A percentile compares a stretch with the other conserved stretches of the same genome.
phyloP scores from a whole-genome alignment of 2,329 filamentous ascomycete species.

The Teratosphaeria gauchensis region DNA sequence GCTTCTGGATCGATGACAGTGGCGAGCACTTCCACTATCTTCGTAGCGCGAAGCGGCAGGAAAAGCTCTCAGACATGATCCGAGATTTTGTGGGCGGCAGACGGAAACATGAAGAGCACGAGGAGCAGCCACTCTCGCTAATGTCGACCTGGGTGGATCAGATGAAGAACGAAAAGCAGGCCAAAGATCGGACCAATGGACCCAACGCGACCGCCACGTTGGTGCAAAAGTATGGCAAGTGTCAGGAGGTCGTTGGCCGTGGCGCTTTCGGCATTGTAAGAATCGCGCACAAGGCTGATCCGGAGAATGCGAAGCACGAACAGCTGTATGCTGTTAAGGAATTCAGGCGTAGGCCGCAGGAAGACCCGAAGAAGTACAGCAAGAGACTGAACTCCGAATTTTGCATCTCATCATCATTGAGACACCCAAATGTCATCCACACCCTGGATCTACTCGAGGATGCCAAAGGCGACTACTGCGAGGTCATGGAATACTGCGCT shows the following conservation, averaged over 20 bases:
- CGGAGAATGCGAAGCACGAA: slow-evolving; percentile 65
- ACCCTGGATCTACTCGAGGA: slow-evolving; percentile 93
- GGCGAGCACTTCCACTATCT: slow-evolving; percentile 80
- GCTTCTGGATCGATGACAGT: slow-evolving; percentile 51
- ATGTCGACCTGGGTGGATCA: slow-evolving; percentile 96
- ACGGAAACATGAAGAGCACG: slow-evolving; percentile 58
- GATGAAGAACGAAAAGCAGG: slow-evolving; percentile 66
- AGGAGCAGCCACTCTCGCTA: slow-evolving; percentile 75
- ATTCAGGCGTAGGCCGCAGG: slow-evolving; percentile 85
- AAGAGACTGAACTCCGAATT: slow-evolving; percentile 96
- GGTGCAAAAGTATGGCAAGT: slow-evolving; percentile 96
- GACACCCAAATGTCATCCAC: slow-evolving; percentile 96
- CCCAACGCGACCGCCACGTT: slow-evolving; percentile 67
- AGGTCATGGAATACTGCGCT: slow-evolving; percentile 98
- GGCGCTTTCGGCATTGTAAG: slow-evolving; percentile 96
- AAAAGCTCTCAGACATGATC: slow-evolving; percentile 89
- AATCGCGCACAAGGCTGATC: slow-evolving; percentile 91
- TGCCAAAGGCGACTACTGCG: slow-evolving; percentile 93
- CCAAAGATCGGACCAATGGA: slow-evolving; percentile 66
- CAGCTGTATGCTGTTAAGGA: slow-evolving; percentile 97
- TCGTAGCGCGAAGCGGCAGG: slow-evolving; percentile 81
- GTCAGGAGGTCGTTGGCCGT: slow-evolving; percentile 90
- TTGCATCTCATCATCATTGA: slow-evolving; percentile 92
- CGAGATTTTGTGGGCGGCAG: slow-evolving; percentile 71
- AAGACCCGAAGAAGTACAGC: slow-evolving; percentile 95